Evolutionary conservation across 2,329 filamentous ascomycete genomes (phyloP), one percentile per base, ranked within the genome.

Genomic region (Xylariales sp.): DNA sequence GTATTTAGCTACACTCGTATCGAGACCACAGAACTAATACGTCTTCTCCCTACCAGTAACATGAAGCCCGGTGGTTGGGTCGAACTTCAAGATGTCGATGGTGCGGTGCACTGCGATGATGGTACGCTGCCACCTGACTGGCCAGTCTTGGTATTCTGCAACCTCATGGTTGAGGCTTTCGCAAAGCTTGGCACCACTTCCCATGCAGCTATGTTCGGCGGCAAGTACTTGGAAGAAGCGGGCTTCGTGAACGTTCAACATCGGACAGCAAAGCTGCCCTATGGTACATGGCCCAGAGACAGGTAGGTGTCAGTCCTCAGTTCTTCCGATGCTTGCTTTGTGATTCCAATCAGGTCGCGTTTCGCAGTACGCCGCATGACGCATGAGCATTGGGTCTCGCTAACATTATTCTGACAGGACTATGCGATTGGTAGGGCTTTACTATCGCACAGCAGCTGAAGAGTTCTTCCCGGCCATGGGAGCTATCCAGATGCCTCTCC

Each of bases 1-100:
- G n/a, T n/a, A n/a, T n/a, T n/a, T n/a, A n/a, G n/a, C n/a, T n/a
- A n/a, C n/a, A n/a, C n/a, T n/a, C n/a, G n/a, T n/a, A n/a, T n/a
- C n/a, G n/a, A n/a, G n/a, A n/a, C n/a, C n/a, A n/a, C n/a, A n/a
- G n/a, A n/a, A n/a, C n/a, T n/a, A n/a, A n/a, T n/a, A n/a, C n/a
- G n/a, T n/a, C n/a, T n/a, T n/a, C n/a, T n/a, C n/a, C n/a, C n/a
- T 4, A 27, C 2, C 9, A 65, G 64, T 9, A 56, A 66, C 16
- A 51, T 69, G 41, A 64, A 56, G 21, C 69, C 71, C 0, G 69
- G 69, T 9, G 69, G 61, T 0, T 71, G 65, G 65, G 51, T 71
- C 7, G 69, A 73, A 41, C 54, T 71, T 0, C 69, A 71, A 42
- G 69, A 73, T 14, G 61, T 68, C 8, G 64, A 69, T 19, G 66